phyloP scores from a whole-genome alignment of 2,329 filamentous ascomycete genomes.

The Aurifilum marmelostoma region DNA sequence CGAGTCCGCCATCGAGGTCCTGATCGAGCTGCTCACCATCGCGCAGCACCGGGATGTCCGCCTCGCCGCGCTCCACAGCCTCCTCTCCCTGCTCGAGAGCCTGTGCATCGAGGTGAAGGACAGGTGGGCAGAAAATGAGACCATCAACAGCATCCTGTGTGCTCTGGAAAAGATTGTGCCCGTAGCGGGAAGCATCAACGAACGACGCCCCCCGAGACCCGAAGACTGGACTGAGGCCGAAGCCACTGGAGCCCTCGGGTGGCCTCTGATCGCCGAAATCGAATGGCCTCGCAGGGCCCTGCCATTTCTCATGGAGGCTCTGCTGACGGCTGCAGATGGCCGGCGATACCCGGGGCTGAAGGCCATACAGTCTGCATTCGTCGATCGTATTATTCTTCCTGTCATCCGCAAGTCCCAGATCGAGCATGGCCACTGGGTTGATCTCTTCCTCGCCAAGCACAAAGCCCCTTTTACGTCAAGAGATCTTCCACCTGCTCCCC shows the following conservation, averaged over 20 bases:
- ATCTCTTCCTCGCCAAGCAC: constrained; percentile 19
- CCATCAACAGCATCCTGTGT: constrained; percentile 12
- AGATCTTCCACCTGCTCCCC: constrained; percentile 3
- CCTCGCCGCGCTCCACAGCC: constrained; percentile 22
- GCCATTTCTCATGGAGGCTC: constrained; percentile 16
- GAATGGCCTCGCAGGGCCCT: background rate
- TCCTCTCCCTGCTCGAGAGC: constrained; percentile 17
- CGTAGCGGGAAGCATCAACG: constrained; percentile 24
- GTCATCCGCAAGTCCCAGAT: constrained; percentile 14
- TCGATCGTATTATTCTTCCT: constrained; percentile 15
- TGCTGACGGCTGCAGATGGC: constrained; percentile 1
- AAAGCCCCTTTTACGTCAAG: background rate
- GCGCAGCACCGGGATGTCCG: constrained; percentile 23
- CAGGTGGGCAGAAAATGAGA: background rate
- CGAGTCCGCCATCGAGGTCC: constrained; percentile 14
- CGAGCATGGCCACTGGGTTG: constrained; percentile 17
- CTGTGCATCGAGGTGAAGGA: constrained; percentile 1
- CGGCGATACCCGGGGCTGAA: constrained; percentile 2
- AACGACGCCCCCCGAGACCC: constrained; percentile 6
- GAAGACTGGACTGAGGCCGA: constrained; percentile 21
- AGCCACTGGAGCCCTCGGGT: background rate
- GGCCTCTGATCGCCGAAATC: constrained; percentile 12
- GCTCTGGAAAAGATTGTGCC: constrained; percentile 15
- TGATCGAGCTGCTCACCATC: constrained; percentile 20
- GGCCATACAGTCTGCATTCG: constrained; percentile 3